Evolutionary conservation across 345 rosid genomes (phyloP).

Genomic region (Draba incana): DNA sequence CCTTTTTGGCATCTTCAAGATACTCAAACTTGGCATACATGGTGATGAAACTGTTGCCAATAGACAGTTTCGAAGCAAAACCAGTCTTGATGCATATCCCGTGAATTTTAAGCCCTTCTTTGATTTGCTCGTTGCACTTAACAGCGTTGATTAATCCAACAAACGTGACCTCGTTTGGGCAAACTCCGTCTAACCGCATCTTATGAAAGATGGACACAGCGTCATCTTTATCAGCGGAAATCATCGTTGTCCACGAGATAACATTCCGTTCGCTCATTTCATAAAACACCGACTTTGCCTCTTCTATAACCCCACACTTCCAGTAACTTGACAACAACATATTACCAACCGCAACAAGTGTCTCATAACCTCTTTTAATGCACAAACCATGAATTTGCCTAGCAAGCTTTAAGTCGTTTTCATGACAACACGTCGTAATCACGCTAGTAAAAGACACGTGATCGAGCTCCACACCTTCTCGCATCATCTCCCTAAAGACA

Average conservation of each 20-base stretch:
- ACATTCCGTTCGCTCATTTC: constrained; percentile 70
- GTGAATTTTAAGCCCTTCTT: constrained; percentile 64
- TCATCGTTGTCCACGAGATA: constrained; percentile 87
- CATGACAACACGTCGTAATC: constrained; percentile 75
- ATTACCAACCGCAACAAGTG: constrained; percentile 65
- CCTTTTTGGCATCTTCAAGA: constrained; percentile 57
- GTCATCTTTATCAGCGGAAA: constrained; percentile 56
- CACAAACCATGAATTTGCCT: constrained; percentile 80
- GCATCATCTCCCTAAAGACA: constrained; percentile 62
- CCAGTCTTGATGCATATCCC: constrained; percentile 62
- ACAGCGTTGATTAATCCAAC: constrained; percentile 66
- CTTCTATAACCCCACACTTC: constrained; percentile 60
- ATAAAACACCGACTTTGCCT: constrained; percentile 57
- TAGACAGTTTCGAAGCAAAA: constrained; percentile 55
- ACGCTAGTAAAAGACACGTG: constrained; percentile 83
- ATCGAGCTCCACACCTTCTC: constrained; percentile 69
- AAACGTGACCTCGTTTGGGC: constrained; percentile 81
- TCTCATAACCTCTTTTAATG: constrained; percentile 64
- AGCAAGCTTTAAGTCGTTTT: constrained; percentile 60
- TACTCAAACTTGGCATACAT: constrained; percentile 80
- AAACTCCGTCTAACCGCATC: constrained; percentile 72
- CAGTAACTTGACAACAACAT: constrained; percentile 76
- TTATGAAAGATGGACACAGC: constrained; percentile 57
- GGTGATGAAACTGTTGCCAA: constrained; percentile 74
- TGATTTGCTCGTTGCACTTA: constrained; percentile 45